Base-by-base conservation (phyloP, 257 asterid species). In the Linaria vulgaris region DNA sequence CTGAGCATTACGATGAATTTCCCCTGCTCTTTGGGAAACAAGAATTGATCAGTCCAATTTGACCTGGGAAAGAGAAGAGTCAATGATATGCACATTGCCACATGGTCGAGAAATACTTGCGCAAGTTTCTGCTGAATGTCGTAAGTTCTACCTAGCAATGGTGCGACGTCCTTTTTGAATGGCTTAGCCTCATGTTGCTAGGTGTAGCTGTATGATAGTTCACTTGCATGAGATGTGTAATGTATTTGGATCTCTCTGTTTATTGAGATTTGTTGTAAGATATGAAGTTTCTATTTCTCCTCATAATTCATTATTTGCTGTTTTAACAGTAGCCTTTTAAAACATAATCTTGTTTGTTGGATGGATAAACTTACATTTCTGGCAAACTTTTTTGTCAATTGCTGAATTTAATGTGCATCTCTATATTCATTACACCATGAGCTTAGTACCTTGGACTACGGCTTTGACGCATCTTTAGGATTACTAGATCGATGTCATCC, bases 1-100 rank as follows among this genome's bases (percentile, higher is more conserved):
- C 80, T 4, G 86, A 83, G 48, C 80, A 79, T 31, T 76, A 54
- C 38, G 90, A 83, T 51, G 90, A 85, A 17, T 85, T 85, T 54
- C 90, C 94, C 2, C 69, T 84, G 3, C 59, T 74, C 71, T 79
- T 79, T 62, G 82, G 64, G 6, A 77, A 72, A 31, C 81, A 72
- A 67, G 80, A 78, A 50, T 1, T 70, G 0, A 20, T 59, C 2
- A 71, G 79, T 63, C 83, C 85, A 12, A 50, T 66, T 58, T 74
- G 66, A 72, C 19, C 9, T 38, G 37, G 21, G 60, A 21, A 48
- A 47, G 12, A 24, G 55, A 52, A 30, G 44, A 34, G 48, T 34
- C 41, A 11, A 11, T 34, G 56, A 50, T 37, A 31, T 58, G 65
- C 58, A 8, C 9, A 43, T 17, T 4, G 44, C 20, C 2, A 43